These are phyloP conservation scores for Monosporascus sp. DNA, from an alignment of 2,329 filamentous ascomycete genomes.

Conservation along the genomic window DNA sequence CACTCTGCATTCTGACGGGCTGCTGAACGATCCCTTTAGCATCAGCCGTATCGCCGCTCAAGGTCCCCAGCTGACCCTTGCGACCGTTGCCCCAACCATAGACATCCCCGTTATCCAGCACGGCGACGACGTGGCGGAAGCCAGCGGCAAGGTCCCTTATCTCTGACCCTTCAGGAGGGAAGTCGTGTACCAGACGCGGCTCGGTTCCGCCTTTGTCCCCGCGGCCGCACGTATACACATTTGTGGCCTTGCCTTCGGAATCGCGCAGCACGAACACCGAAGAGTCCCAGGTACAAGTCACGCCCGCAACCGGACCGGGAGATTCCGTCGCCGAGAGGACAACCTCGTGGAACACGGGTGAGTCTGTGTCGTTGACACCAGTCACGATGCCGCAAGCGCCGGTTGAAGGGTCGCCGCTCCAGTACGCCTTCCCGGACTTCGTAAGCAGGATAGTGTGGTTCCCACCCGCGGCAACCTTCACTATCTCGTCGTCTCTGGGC, in stretches of 20 bases:
- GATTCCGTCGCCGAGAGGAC: conserved; percentile 27
- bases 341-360: conserved; percentile 34
- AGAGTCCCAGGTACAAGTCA: conserved; percentile 75
- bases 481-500: conserved; percentile 29
- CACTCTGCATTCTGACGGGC: conserved; percentile 55
- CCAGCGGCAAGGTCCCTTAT: conserved; percentile 64
- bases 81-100: conserved; percentile 87
- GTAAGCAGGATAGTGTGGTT: conserved; percentile 79
- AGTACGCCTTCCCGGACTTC: conserved; percentile 53
- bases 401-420: conserved; percentile 53
- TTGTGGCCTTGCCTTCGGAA: conserved; percentile 33
- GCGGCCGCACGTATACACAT: conserved; percentile 58
- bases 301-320: conserved; percentile 28
- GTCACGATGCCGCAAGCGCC: conserved; percentile 48
- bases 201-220: conserved; percentile 49
- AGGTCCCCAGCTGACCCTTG: conserved; percentile 75
- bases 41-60: conserved; percentile 7
- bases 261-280: conserved; percentile 55
- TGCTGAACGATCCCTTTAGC: conserved; percentile 41
- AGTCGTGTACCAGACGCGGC: conserved; percentile 46
- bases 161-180: conserved; percentile 55
- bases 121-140: conserved; percentile 70
- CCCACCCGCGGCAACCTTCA: conserved; percentile 58
- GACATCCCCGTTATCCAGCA: conserved; percentile 68
- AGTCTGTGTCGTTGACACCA: conserved; percentile 13